Percentiles rank a stretch among this genome's conserved stretches.
Evolutionary conservation across 1,284 basidiomycete species (phyloP).

Genomic region (Ustilago vetiveriae): DNA sequence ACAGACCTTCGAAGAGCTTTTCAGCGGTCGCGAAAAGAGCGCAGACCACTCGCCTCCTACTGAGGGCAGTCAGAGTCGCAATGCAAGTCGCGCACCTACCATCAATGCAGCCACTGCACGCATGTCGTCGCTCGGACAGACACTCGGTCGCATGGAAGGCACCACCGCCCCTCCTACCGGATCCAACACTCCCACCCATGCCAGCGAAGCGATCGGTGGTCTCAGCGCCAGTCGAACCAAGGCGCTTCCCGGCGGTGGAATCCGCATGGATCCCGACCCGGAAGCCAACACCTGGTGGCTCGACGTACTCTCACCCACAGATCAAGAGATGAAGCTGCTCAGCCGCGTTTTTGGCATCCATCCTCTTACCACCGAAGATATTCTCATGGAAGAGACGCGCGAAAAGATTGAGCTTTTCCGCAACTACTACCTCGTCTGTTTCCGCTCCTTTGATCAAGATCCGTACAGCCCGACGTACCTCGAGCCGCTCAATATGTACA

Average conservation of each 20-base stretch:
- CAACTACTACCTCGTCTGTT: slow-evolving; percentile 99
- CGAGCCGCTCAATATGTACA: slow-evolving; percentile 99
- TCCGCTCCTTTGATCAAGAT: slow-evolving; percentile 98
- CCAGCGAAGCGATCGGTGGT: slow-evolving; percentile 28
- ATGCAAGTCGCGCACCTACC: slow-evolving; percentile 45
- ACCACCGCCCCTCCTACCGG: slow-evolving; percentile 57
- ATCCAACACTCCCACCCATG: slow-evolving; percentile 50
- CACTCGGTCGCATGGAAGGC: slow-evolving; percentile 51
- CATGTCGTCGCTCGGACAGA: slow-evolving; percentile 37
- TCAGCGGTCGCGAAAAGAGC: slow-evolving; percentile 72
- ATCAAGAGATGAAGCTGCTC: slow-evolving; percentile 97
- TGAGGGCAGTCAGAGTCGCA: slow-evolving; percentile 43
- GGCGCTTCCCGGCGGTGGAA: slow-evolving; percentile 57
- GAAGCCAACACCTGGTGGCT: slow-evolving; percentile 96
- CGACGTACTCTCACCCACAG: slow-evolving; percentile 91
- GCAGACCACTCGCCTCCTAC: slow-evolving; percentile 32
- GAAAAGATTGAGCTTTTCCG: slow-evolving; percentile 99
- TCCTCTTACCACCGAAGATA: slow-evolving; percentile 98
- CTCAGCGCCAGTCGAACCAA: slow-evolving; percentile 34
- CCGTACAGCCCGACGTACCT: slow-evolving; percentile 96
- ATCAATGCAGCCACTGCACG: slow-evolving; percentile 40
- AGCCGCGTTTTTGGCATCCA: slow-evolving; percentile 85
- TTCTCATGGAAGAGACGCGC: slow-evolving; percentile 97
- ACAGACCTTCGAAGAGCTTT: slow-evolving; percentile 91
- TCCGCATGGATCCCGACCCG: slow-evolving; percentile 63